Base-by-base conservation (phyloP, 75 land plant species). In the Ceratopteris richardii region DNA sequence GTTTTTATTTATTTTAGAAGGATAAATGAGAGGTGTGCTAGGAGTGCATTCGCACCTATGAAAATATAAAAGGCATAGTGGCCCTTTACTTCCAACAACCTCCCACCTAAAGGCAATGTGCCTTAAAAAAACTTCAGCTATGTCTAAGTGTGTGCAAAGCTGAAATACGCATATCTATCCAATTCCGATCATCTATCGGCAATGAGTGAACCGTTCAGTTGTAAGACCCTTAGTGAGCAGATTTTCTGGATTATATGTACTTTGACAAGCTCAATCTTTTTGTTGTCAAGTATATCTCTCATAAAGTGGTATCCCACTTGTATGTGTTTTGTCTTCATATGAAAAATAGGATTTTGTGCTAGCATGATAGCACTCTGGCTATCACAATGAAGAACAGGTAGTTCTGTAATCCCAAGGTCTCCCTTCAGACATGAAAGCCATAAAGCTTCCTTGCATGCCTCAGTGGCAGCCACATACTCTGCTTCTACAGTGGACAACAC, bases 91-190 rank as follows among this genome's bases (percentile, higher is more conserved):
- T 9, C 37, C 37, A 33, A 33, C 37, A 46, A 46, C 50, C 50
- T 18, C 22, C 50, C 50, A 46, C 14, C 50, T 46, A 21, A 46
- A 46, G 50, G 50, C 50, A 21, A 14, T 14, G 14, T 46, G 37
- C 37, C 37, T 33, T 4, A 33, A 83, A 66, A 69, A 80, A 1
- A 83, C 83, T 1, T 57, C 72, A 3, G 69, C n/a, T n/a, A n/a
- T n/a, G 76, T 42, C 80, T 83, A 29, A 73, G 76, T 66, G 80
- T 83, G 12, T 33, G 9, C 37, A 33, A 33, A 33, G 37, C 37
- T 33, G 37, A 33, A 33, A 33, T 9, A 33, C 37, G 7, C 9
- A 33, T 33, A 33, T 33, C 37, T 33, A 33, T 33, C 37, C 9
- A 46, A 46, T 2, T 14, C 50, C 50, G 13, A 46, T n/a, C 50